Base-by-base conservation (phyloP, 208 protist species). In the Kentomonas sorsogonicus region DNA sequence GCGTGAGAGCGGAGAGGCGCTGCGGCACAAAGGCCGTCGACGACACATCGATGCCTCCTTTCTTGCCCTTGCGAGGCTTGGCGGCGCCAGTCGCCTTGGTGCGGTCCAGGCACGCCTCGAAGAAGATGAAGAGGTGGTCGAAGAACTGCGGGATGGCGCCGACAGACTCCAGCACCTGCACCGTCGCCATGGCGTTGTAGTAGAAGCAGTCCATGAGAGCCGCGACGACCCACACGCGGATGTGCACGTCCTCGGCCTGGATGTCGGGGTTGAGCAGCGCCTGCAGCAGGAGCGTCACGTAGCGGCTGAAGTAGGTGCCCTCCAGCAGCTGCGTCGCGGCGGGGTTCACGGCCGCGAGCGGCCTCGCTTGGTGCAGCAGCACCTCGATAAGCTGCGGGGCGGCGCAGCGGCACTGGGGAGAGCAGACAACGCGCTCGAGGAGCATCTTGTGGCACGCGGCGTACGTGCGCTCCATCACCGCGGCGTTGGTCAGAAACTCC, bases 131-230 rank as follows among this genome's bases (percentile, higher is more conserved):
- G 15, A 92, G 59, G 0, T 74, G 79, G 30, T 91, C 72, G 51
- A 91, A 92, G 45, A 94, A 91, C 25, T 72, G 69, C 1, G 74
- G 73, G 56, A 73, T 78, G n/a, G 83, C 88, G 39, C 73, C 74
- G 25, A 53, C 29, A 20, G 73, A 47, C 43, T 77, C 59, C 7
- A 94, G 50, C 13, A 82, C 67, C 10, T 65, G n/a, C 16, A 94
- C 62, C 23, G 81, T 89, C n/a, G 60, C 63, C 0, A 34, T 69
- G 0, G 88, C 79, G 63, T 94, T 56, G 73, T 89, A 94, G 65
- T 84, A 91, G 71, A 91, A 86, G 60, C 77, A 83, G 68, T 94
- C 88, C 81, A 94, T 80, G 31, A 92, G 26, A 4, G 82, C 84
- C 11, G 84, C 78, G 7, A 91, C 67, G 33, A 91, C 63, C 88